phyloP scores from a whole-genome alignment of 257 asterid species.

The Phtheirospermum japonicum region DNA sequence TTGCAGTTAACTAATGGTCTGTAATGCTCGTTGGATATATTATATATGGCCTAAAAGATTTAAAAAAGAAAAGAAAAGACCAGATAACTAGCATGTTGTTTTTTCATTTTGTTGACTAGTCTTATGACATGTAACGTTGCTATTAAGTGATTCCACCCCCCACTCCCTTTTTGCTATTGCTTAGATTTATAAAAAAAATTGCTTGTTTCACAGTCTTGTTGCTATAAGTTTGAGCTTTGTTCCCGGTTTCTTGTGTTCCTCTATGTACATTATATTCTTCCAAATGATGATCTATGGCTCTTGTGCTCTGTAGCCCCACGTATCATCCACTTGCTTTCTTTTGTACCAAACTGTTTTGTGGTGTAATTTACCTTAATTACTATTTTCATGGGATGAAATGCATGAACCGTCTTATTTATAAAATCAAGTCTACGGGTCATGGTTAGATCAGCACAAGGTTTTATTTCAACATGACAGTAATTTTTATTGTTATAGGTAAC shows the following conservation, averaged over 20 bases:
- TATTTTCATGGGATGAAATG: conserved; percentile 2
- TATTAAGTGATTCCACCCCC: background rate
- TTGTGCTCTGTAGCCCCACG: background rate
- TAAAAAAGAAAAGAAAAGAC: background rate
- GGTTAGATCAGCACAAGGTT: conserved; percentile 15
- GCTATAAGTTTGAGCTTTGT: too few species aligned
- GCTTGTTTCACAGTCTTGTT: background rate
- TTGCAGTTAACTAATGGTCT: background rate
- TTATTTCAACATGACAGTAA: conserved; percentile 22
- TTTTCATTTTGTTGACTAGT: background rate
- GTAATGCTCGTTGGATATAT: background rate
- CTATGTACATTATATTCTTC: too few species aligned
- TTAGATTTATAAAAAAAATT: background rate
- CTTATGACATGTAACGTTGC: background rate
- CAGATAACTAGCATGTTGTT: background rate
- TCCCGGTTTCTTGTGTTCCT: background rate
- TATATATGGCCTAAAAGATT: background rate
- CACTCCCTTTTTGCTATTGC: background rate
- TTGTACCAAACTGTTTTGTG: background rate
- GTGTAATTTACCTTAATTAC: background rate
- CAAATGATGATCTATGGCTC: background rate
- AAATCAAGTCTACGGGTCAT: background rate
- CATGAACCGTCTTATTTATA: conserved; percentile 6
- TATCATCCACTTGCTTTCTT: background rate
- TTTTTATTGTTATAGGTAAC: conserved; percentile 51